Percentiles rank a stretch among this genome's conserved stretches.
phyloP scores from a whole-genome alignment of 73 alveolate species.

The Vitrella brassicaformis region DNA sequence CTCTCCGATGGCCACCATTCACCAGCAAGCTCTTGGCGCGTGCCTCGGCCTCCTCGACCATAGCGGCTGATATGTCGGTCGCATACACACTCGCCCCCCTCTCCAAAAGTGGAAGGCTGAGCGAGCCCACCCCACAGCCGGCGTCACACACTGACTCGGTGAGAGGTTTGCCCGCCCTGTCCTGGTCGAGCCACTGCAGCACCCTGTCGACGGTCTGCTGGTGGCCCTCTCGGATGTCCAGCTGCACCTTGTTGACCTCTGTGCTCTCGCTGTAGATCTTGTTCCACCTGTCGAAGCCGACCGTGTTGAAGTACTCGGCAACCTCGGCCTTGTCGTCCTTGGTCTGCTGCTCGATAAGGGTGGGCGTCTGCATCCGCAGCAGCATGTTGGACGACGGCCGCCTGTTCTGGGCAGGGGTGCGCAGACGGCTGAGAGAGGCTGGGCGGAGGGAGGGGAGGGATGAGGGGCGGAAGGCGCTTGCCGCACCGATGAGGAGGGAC shows the following conservation, averaged over 20 bases:
- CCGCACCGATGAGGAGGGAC: no score
- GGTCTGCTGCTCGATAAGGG: no score
- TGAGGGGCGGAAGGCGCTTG: no score
- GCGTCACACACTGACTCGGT: constrained; percentile 21
- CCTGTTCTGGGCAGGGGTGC: no score
- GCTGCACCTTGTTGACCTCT: constrained; percentile 28
- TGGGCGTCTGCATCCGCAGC: no score
- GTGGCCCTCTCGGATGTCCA: constrained; percentile 31
- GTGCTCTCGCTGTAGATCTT: constrained; percentile 19
- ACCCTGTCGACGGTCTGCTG: constrained; percentile 34
- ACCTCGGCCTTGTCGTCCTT: constrained; percentile 15
- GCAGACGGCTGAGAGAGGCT: no score
- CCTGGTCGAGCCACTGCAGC: constrained; percentile 17
- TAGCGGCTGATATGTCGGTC: constrained; percentile 26
- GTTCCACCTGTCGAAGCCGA: constrained; percentile 35
- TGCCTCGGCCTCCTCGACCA: constrained; percentile 23
- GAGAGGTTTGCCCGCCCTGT: neutral
- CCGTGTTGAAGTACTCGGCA: constrained; percentile 27
- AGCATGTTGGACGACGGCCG: no score
- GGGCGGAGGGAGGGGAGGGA: no score
- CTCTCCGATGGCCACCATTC: neutral
- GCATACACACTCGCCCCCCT: constrained; percentile 24
- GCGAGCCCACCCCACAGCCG: constrained; percentile 30
- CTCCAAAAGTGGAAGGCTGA: constrained; percentile 19
- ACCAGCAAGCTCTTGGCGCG: neutral